Percentiles rank a stretch among this genome's conserved stretches.
These are phyloP conservation scores for Penicillium mononematosum DNA, from an alignment of 495 filamentous ascomycete species.

Conservation along the genomic window DNA sequence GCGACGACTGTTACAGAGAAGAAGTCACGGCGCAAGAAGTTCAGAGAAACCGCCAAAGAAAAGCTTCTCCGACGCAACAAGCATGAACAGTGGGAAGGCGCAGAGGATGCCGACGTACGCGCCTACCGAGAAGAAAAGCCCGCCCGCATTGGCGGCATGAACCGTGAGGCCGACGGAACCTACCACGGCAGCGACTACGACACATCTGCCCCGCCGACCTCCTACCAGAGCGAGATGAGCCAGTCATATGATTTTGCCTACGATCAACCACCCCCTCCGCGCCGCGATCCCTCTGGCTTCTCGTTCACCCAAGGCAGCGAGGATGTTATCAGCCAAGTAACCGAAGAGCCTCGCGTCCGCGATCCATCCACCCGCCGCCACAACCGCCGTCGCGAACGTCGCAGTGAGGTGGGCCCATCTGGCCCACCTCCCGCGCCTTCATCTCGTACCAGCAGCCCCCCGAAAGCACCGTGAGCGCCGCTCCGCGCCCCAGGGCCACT, in stretches of 20 bases:
- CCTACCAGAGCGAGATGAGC: slow-evolving; percentile 53
- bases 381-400: slow-evolving; percentile 36
- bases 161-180: slow-evolving; percentile 70
- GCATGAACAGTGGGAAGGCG: slow-evolving; percentile 53
- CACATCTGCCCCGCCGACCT: slow-evolving; percentile 48
- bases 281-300: slow-evolving; percentile 41
- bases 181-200: slow-evolving; percentile 64
- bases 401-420: slow-evolving; percentile 17
- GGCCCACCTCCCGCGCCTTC: slow-evolving; percentile 29
- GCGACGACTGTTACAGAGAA: slow-evolving; percentile 44
- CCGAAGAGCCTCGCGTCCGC: slow-evolving; percentile 48
- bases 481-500: slow-evolving; percentile 47
- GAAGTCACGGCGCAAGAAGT: slow-evolving; percentile 36
- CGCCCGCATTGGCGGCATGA: slow-evolving; percentile 81
- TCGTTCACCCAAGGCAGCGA: slow-evolving; percentile 55
- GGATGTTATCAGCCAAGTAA: slow-evolving; percentile 52
- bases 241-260: slow-evolving; percentile 50
- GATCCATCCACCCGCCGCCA: slow-evolving; percentile 40
- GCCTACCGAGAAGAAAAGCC: slow-evolving; percentile 82
- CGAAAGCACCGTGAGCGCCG: slow-evolving; percentile 36
- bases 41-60: slow-evolving; percentile 41
- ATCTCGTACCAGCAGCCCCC: slow-evolving; percentile 40
- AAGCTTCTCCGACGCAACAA: slow-evolving; percentile 42
- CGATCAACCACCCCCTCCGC: slow-evolving; percentile 24
- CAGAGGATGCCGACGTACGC: slow-evolving; percentile 68